Conservation (phyloP, 306 rosid species). For the Fagus crenata region DNA sequence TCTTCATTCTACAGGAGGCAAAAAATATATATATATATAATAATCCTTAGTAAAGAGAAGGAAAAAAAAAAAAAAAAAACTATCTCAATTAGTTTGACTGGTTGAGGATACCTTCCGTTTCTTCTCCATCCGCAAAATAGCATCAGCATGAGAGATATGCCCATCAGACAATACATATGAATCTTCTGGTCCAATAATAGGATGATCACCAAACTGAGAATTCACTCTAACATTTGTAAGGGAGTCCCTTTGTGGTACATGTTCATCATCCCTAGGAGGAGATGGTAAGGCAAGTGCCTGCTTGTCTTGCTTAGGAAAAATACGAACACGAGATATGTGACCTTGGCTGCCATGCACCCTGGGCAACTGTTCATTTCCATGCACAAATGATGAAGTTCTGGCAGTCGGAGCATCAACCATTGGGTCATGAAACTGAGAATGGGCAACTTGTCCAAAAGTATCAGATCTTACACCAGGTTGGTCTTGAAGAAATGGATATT, state of each 20-base stretch:
- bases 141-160: slow-evolving; percentile 48
- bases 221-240: slow-evolving; percentile 44
- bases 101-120: slow-evolving; percentile 74
- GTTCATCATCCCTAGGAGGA: slow-evolving; percentile 56
- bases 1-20: slow-evolving; percentile 66
- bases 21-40: slow-evolving; percentile 27
- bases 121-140: slow-evolving; percentile 59
- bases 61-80: background rate
- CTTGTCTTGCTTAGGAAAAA: slow-evolving; percentile 62
- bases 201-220: slow-evolving; percentile 58
- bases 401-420: slow-evolving; percentile 58
- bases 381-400: slow-evolving; percentile 60
- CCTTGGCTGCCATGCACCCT: slow-evolving; percentile 61
- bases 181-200: slow-evolving; percentile 57
- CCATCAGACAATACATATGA: slow-evolving; percentile 53
- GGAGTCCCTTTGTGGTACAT: slow-evolving; percentile 54
- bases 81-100: slow-evolving; percentile 16
- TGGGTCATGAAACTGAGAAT: slow-evolving; percentile 64
- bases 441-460: slow-evolving; percentile 63
- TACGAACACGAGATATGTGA: slow-evolving; percentile 68
- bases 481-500: slow-evolving; percentile 73
- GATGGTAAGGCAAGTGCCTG: slow-evolving; percentile 56
- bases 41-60: slow-evolving; percentile 19
- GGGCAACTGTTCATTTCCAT: slow-evolving; percentile 69
- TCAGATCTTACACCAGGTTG: slow-evolving; percentile 58